phyloP scores from a whole-genome alignment of 345 rosid species.

The Hibiscus syriacus region DNA sequence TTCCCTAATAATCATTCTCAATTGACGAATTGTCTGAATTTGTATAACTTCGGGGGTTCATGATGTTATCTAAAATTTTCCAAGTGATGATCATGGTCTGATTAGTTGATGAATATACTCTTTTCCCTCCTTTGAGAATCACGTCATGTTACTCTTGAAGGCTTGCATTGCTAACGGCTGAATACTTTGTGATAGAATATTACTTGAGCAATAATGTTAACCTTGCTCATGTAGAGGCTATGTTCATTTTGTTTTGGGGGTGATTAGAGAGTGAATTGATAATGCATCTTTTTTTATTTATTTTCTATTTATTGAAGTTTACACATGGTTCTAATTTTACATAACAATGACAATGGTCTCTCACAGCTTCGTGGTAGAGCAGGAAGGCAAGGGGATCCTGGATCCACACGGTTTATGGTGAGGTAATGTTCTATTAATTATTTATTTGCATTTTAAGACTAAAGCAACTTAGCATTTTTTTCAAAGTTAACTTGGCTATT shows the following conservation, averaged over 20 bases:
- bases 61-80: not conserved
- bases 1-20: not conserved
- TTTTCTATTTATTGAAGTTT: not conserved
- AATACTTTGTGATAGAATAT: not conserved
- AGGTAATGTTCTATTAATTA: constrained; percentile 44
- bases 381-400: constrained; percentile 98
- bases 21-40: not conserved
- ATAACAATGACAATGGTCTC: constrained; percentile 6
- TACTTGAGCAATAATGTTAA: not conserved
- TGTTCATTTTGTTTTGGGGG: not conserved
- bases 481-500: not conserved
- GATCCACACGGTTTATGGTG: constrained; percentile 94
- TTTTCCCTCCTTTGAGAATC: not conserved
- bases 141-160: not conserved
- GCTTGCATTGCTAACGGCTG: not conserved
- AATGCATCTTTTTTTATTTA: constrained; percentile 3
- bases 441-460: not conserved
- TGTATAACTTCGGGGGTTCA: not conserved
- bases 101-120: not conserved
- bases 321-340: constrained; percentile 7
- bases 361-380: constrained; percentile 97
- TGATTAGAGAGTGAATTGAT: not conserved
- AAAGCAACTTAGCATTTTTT: not conserved
- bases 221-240: not conserved
- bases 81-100: not conserved